Evolutionary conservation across 2,329 filamentous ascomycete species (phyloP), one percentile per base, ranked within the genome.

Genomic region (Sclerotinia borealis): DNA sequence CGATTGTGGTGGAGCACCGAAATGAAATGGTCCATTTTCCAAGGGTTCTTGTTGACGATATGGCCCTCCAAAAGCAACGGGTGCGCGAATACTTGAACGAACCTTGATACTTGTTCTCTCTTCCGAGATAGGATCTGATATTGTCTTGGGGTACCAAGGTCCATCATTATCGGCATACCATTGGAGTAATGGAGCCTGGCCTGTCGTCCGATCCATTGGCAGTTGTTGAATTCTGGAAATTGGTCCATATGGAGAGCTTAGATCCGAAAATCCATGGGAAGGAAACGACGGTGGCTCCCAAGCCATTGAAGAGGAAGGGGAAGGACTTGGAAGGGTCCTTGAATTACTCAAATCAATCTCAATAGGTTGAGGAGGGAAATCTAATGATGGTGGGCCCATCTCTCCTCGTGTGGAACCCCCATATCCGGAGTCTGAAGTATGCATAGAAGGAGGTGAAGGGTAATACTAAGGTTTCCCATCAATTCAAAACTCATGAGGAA

Each of bases 131-230:
- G 65, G 64, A 34, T 71, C 71, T 31, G 74, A 70, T 27, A 75
- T 70, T 19, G 67, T 72, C 54, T 69, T 73, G n/a, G 76, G 77
- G 25, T 75, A 71, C 79, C 79, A 82, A 58, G 80, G 80, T 9
- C 72, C 77, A 68, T 80, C 75, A 66, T 76, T 74, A 25, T 63
- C 70, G 9, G 67, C 64, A 65, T 77, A 79, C 74, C 78, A 80
- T 61, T 69, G 66, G 8, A 64, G n/a, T 29, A 74, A 61, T 5
- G 72, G 71, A 67, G 71, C 66, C 58, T 74, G 69, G 49, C 61
- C 47, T 39, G 66, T 60, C 34, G 54, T 63, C 48, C 70, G 69
- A 47, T 72, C 68, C 48, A 63, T 45, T 13, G 64, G 66, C 41
- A 67, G 31, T 54, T 68, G 68, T 29, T 68, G 66, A 27, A 66